Evolutionary conservation across 495 filamentous ascomycete species (phyloP).

Genomic region (Daldinia vernicosa): DNA sequence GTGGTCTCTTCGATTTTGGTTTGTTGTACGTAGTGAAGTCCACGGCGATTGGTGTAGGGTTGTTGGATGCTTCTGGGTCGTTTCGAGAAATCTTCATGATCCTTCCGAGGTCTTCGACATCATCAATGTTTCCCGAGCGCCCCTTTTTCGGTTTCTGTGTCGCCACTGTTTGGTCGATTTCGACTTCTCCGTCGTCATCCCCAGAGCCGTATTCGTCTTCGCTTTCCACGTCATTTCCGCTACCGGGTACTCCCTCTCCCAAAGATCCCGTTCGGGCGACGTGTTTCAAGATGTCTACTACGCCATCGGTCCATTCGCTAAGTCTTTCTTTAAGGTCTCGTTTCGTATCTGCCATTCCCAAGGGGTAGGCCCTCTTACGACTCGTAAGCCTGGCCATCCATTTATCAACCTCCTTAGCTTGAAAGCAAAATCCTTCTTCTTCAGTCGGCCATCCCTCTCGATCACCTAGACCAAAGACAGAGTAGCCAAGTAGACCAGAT

Average conservation of each 20-base stretch:
- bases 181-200: constrained; percentile 66
- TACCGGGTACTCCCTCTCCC: constrained; percentile 82
- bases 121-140: constrained; percentile 63
- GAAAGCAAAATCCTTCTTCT: constrained; percentile 89
- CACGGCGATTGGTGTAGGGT: constrained; percentile 69
- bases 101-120: constrained; percentile 85
- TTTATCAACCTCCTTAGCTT: constrained; percentile 86
- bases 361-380: constrained; percentile 78
- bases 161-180: constrained; percentile 54
- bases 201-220: constrained; percentile 72
- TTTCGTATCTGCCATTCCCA: constrained; percentile 89
- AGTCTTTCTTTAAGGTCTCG: constrained; percentile 70
- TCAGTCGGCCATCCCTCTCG: constrained; percentile 89
- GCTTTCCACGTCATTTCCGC: constrained; percentile 83
- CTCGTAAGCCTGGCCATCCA: constrained; percentile 95
- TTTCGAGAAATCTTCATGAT: constrained; percentile 61
- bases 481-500: constrained; percentile 79
- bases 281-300: constrained; percentile 75
- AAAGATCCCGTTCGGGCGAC: constrained; percentile 67
- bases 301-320: constrained; percentile 77
- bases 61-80: constrained; percentile 48
- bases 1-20: constrained; percentile 56
- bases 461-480: constrained; percentile 94
- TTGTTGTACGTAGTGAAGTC: constrained; percentile 81
- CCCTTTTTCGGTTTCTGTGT: constrained; percentile 48